Evolutionary conservation across 495 filamentous ascomycete species (phyloP).

Genomic region (Pyrenula massariospora): DNA sequence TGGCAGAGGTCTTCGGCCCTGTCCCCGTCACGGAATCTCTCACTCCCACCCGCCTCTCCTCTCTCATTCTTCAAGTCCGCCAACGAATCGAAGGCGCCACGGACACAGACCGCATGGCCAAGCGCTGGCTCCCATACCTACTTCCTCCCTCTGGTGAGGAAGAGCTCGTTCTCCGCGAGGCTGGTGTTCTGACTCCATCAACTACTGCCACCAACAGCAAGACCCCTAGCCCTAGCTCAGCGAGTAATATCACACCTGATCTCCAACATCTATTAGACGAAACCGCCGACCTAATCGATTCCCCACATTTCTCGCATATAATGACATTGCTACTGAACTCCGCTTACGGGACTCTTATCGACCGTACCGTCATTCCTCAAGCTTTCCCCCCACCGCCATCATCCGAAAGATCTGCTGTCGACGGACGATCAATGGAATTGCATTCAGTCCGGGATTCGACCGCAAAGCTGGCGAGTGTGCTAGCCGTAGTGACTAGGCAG

Average conservation of each 20-base stretch:
- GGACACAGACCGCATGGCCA: slow-evolving; percentile 39
- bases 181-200: slow-evolving; percentile 54
- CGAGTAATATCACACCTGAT: slow-evolving; percentile 13
- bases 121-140: slow-evolving; percentile 72
- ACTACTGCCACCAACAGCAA: slow-evolving; percentile 6
- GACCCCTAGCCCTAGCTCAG: slow-evolving; percentile 24
- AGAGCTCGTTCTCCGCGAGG: slow-evolving; percentile 68
- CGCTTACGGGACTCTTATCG: slow-evolving; percentile 68
- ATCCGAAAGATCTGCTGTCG: slow-evolving; percentile 27
- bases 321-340: slow-evolving; percentile 77
- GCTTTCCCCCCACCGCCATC: slow-evolving; percentile 54
- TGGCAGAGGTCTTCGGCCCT: slow-evolving; percentile 74
- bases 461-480: slow-evolving; percentile 70
- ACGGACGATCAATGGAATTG: slow-evolving; percentile 6
- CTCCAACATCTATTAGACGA: slow-evolving; percentile 89
- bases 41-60: slow-evolving; percentile 61
- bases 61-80: slow-evolving; percentile 66
- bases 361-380: slow-evolving; percentile 62
- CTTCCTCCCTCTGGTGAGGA: slow-evolving; percentile 67
- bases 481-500: slow-evolving; percentile 77
- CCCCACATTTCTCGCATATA: slow-evolving; percentile 75
- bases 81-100: slow-evolving; percentile 71
- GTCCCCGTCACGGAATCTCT: slow-evolving; percentile 84
- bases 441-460: slow-evolving; percentile 27
- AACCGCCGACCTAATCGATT: slow-evolving; percentile 90